Evolutionary conservation across 1,139 yeast genomes (phyloP).

Genomic region (Lodderomyces jiufengensis): DNA sequence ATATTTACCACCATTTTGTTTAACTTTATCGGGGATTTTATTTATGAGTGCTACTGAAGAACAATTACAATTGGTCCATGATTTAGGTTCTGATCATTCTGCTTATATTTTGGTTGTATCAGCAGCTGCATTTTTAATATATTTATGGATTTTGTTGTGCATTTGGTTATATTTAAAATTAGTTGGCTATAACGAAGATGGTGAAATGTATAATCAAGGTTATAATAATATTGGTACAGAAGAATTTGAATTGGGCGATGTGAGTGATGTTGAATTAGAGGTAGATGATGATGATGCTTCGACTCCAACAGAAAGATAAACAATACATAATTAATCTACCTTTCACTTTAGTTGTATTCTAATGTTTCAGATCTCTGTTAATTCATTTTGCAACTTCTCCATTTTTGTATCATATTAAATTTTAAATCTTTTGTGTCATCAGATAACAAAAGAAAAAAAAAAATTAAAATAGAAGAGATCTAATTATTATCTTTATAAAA

Average conservation of each 20-base stretch:
- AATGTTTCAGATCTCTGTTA: too few relatives aligned
- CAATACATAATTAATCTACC: too few relatives aligned
- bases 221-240: constrained; percentile 20
- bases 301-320: too few relatives aligned
- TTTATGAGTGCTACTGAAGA: constrained; percentile 95
- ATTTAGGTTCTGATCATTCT: constrained; percentile 79
- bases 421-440: too few relatives aligned
- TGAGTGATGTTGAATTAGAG: constrained; percentile 23
- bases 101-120: constrained; percentile 73
- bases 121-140: constrained; percentile 71
- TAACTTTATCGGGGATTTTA: constrained; percentile 71
- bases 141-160: constrained; percentile 59
- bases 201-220: constrained; percentile 18
- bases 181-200: constrained; percentile 44
- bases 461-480: too few relatives aligned
- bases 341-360: too few relatives aligned
- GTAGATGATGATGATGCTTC: too few relatives aligned
- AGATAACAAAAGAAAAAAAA: too few relatives aligned
- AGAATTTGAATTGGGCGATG: constrained; percentile 35
- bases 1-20: constrained; percentile 75
- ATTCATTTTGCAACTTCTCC: too few relatives aligned
- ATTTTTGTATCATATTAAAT: too few relatives aligned
- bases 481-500: too few relatives aligned
- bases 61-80: constrained; percentile 67
- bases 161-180: constrained; percentile 56